phyloP scores from a whole-genome alignment of 257 asterid species.

The Haberlea rhodopensis region DNA sequence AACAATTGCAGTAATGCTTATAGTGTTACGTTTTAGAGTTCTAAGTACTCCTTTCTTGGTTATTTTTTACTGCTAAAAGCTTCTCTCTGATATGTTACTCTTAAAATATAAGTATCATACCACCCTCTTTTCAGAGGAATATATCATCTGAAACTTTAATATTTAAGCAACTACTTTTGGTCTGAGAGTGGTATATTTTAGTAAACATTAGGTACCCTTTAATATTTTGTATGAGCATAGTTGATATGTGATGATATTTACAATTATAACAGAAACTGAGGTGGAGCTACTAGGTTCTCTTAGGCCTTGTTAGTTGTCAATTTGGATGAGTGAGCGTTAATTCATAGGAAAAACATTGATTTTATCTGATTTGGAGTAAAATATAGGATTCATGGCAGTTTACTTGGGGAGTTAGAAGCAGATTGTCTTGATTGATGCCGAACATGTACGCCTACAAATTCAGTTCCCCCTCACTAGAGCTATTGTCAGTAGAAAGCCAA shows the following conservation, averaged over 20 bases:
- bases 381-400: conserved; percentile 9
- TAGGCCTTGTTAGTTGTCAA: conserved; percentile 13
- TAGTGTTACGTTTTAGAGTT: neutral
- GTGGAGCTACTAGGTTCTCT: conserved; percentile 21
- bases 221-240: neutral
- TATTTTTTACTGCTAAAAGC: neutral
- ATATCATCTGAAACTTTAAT: neutral
- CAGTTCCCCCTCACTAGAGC: too few relatives aligned
- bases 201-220: neutral
- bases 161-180: neutral
- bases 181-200: too few relatives aligned
- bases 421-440: too few relatives aligned
- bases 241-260: neutral
- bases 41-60: neutral
- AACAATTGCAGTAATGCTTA: too few relatives aligned
- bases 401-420: too few relatives aligned
- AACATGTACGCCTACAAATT: too few relatives aligned
- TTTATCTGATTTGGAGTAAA: conserved; percentile 12
- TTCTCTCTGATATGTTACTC: neutral
- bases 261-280: conserved; percentile 7
- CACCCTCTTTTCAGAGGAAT: neutral
- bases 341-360: conserved; percentile 7
- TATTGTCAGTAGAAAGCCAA: neutral
- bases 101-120: neutral
- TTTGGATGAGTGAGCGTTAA: conserved; percentile 15